A percentile compares a stretch with the other conserved stretches of the same genome.
These are phyloP conservation scores for Naematelia aurantialba DNA, from an alignment of 768 basidiomycete species.

Conservation along the genomic window DNA sequence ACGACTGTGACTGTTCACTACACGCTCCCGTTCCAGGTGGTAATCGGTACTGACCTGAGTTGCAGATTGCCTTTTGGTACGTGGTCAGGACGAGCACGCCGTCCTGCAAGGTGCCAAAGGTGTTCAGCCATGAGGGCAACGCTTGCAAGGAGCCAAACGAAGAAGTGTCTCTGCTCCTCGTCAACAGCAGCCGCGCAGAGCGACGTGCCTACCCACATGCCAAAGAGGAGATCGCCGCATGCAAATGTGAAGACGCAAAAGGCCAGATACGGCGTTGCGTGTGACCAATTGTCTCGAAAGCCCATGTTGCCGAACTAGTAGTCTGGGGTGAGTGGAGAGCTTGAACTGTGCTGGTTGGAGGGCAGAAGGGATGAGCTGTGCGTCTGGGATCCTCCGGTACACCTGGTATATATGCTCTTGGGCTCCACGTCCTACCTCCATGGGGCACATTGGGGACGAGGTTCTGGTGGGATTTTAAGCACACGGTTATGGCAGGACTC, in stretches of 20 bases:
- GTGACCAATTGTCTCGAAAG: constrained; percentile 11
- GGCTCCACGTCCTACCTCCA: neutral
- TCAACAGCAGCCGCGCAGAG: neutral
- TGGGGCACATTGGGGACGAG: neutral
- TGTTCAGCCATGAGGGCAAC: constrained; percentile 23
- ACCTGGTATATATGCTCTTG: constrained; percentile 1
- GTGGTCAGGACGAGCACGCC: constrained; percentile 12
- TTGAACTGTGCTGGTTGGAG: neutral
- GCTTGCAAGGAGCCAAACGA: constrained; percentile 26
- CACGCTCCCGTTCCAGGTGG: neutral
- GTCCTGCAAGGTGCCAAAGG: constrained; percentile 12
- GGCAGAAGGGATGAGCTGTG: neutral
- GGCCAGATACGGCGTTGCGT: constrained; percentile 16
- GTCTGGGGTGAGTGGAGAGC: neutral
- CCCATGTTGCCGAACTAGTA: constrained; percentile 4
- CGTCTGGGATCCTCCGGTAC: neutral
- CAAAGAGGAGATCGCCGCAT: constrained; percentile 20
- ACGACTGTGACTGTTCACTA: constrained; percentile 7
- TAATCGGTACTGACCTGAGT: constrained; percentile 19
- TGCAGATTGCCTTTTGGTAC: constrained; percentile 18
- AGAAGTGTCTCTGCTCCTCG: constrained; percentile 13
- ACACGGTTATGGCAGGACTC: too few species aligned
- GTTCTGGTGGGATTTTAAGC: too few species aligned
- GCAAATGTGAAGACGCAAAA: constrained; percentile 21
- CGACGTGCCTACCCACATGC: constrained; percentile 4